Evolutionary conservation across 495 filamentous ascomycete genomes (phyloP).

Genomic region (Xylaria grammica): DNA sequence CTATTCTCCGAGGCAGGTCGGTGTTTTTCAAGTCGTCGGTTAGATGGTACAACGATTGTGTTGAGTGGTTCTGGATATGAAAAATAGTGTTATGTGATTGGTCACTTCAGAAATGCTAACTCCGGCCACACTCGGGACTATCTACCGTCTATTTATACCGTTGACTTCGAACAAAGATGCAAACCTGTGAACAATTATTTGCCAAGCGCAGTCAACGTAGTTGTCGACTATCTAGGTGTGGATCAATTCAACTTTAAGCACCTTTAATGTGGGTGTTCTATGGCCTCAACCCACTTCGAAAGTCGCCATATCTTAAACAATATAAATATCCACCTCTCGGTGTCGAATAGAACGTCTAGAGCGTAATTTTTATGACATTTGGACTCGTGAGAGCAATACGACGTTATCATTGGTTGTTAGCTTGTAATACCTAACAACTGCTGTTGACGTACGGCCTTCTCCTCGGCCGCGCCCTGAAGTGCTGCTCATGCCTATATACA

Average conservation of each 20-base stretch:
- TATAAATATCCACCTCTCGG: no score
- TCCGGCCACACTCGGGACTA: slow-evolving; percentile 27
- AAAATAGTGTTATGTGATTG: neutral
- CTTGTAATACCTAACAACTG: slow-evolving; percentile 37
- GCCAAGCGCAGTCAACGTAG: no score
- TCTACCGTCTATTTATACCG: neutral
- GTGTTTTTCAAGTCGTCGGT: neutral
- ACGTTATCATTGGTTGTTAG: slow-evolving; percentile 39
- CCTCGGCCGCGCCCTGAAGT: slow-evolving; percentile 23
- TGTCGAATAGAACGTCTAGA: no score
- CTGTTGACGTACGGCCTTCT: slow-evolving; percentile 26
- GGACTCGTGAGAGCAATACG: slow-evolving; percentile 45
- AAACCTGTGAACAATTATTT: no score
- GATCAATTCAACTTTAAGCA: no score
- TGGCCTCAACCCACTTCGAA: no score
- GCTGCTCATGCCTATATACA: slow-evolving; percentile 38
- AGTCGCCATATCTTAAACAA: no score
- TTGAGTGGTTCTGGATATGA: no score
- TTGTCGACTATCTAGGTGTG: no score
- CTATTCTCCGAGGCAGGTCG: slow-evolving; percentile 17
- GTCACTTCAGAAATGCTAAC: slow-evolving; percentile 5
- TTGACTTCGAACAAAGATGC: neutral
- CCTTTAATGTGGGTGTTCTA: no score
- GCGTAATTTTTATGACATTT: no score
- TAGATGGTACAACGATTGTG: neutral